These are phyloP conservation scores for Sporothrix humicola DNA, from an alignment of 2,329 filamentous ascomycete species.

Conservation along the genomic window DNA sequence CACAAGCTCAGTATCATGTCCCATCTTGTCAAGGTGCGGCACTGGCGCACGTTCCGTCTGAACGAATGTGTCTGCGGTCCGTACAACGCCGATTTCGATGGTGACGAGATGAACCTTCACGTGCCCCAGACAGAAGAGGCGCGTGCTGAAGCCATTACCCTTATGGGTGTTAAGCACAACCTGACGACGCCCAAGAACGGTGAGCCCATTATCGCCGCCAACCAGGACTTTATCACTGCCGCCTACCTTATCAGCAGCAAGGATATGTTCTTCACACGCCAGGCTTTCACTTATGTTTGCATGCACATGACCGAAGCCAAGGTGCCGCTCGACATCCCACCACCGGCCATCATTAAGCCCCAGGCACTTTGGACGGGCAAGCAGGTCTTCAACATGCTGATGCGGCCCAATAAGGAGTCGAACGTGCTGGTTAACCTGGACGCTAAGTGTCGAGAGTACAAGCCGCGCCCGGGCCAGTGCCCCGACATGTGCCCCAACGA, in stretches of 20 bases:
- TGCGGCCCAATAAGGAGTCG: conserved; percentile 81
- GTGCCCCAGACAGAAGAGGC: conserved; percentile 98
- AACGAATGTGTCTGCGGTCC: conserved; percentile 98
- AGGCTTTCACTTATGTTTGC: conserved; percentile 86
- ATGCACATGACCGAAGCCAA: conserved; percentile 84
- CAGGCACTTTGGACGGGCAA: conserved; percentile 92
- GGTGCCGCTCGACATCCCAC: conserved; percentile 80
- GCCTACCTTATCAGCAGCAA: conserved; percentile 91
- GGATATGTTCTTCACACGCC: conserved; percentile 88
- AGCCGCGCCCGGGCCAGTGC: conserved; percentile 59
- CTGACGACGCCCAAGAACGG: conserved; percentile 95
- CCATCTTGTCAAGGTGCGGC: conserved; percentile 89
- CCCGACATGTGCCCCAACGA: conserved; percentile 85
- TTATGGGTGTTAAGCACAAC: conserved; percentile 99
- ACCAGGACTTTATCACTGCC: conserved; percentile 98
- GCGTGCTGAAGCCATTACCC: conserved; percentile 87
- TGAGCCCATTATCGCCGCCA: conserved; percentile 97
- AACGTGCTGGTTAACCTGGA: conserved; percentile 89
- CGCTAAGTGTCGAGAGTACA: conserved; percentile 85
- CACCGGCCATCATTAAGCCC: conserved; percentile 84
- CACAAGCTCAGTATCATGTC: conserved; percentile 99
- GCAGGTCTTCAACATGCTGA: conserved; percentile 86
- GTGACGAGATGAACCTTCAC: conserved; percentile 98
- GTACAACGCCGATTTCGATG: conserved; percentile 99
- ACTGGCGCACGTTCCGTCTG: conserved; percentile 92